A percentile compares a stretch with the other conserved stretches of the same genome.
Conservation (phyloP, 345 rosid genomes). For the Laguncularia racemosa region DNA sequence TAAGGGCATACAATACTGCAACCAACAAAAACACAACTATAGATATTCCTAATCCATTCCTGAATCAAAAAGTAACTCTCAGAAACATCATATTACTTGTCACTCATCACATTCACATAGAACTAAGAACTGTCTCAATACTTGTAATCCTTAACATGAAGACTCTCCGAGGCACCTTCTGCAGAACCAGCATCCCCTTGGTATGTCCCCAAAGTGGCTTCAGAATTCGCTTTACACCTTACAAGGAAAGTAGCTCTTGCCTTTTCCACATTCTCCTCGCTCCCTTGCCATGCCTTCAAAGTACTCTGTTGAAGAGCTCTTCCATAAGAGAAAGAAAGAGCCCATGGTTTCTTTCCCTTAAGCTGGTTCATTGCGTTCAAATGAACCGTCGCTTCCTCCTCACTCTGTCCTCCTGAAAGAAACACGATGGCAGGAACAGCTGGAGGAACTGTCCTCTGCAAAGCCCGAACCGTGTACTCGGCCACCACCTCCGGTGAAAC, state of each 20-base stretch:
- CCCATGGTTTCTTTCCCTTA: slow-evolving; percentile 17
- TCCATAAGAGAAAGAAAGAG: slow-evolving; percentile 13
- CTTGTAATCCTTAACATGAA: slow-evolving; percentile 21
- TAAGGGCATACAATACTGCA: no score
- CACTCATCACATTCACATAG: no score
- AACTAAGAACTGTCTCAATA: neutral
- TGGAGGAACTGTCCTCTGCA: slow-evolving; percentile 18
- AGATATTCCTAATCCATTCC: no score
- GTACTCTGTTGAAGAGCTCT: slow-evolving; percentile 24
- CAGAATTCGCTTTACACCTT: slow-evolving; percentile 21
- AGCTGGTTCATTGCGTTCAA: slow-evolving; percentile 19
- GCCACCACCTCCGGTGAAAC: slow-evolving; percentile 10
- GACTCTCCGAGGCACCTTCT: slow-evolving; percentile 23
- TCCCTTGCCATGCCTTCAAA: slow-evolving; percentile 19
- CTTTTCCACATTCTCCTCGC: slow-evolving; percentile 15
- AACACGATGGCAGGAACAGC: slow-evolving; percentile 18
- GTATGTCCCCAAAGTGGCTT: slow-evolving; percentile 18
- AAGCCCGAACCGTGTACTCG: slow-evolving; percentile 14
- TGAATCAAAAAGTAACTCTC: no score
- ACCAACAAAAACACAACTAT: no score
- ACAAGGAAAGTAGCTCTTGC: slow-evolving; percentile 12
- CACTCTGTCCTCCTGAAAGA: slow-evolving; percentile 22
- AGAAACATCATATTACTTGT: no score
- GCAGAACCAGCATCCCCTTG: slow-evolving; percentile 6
- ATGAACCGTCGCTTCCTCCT: slow-evolving; percentile 22